Evolutionary conservation across 805 yeast genomes (phyloP).

Genomic region (Candida broadrunensis): DNA sequence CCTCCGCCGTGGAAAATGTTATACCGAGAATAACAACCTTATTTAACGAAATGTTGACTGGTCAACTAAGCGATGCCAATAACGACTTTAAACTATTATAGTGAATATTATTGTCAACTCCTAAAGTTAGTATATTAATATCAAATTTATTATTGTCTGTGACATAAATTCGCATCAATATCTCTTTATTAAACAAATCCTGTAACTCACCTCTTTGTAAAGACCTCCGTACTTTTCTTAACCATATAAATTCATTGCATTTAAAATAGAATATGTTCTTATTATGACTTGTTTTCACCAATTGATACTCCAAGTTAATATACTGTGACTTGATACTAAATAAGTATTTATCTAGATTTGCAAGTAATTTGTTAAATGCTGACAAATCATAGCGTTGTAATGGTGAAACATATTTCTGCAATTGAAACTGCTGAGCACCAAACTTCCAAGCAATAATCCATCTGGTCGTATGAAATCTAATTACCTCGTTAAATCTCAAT

Average conservation of each 20-base stretch:
- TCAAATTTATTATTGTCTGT: neutral
- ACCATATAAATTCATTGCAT: neutral
- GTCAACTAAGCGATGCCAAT: no score
- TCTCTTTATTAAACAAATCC: neutral
- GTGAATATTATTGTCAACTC: neutral
- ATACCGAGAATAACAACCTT: no score
- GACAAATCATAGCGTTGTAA: neutral
- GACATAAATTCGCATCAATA: neutral
- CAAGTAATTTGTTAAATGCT: neutral
- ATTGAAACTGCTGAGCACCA: neutral
- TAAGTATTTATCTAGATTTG: neutral
- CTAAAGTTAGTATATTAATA: neutral
- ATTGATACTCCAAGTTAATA: neutral
- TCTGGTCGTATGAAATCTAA: conserved; percentile 10
- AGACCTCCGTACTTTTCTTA: neutral
- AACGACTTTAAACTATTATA: neutral
- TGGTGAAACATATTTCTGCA: neutral
- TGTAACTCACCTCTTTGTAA: neutral
- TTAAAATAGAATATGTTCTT: neutral
- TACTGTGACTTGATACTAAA: neutral
- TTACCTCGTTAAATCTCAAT: conserved; percentile 5
- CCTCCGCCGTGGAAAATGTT: no score
- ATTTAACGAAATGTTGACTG: no score
- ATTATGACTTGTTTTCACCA: neutral
- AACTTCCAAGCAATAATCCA: conserved; percentile 19